These are phyloP conservation scores for Colletotrichum sp. DNA, from an alignment of 2,329 filamentous ascomycete species.

Conservation along the genomic window DNA sequence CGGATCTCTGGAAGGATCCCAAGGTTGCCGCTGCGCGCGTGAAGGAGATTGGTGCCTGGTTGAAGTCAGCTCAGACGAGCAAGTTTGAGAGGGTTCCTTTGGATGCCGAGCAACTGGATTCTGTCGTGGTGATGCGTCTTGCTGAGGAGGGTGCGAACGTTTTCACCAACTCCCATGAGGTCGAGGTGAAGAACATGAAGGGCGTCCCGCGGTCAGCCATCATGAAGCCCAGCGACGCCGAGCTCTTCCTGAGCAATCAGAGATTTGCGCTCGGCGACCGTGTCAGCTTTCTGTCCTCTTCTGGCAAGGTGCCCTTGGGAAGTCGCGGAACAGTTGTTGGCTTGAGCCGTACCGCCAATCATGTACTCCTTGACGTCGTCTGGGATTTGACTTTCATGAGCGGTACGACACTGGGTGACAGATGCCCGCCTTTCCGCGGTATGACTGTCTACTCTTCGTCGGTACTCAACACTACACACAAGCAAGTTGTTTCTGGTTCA, in stretches of 20 bases:
- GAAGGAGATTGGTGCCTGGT: conserved; percentile 92
- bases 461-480: conserved; percentile 85
- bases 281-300: conserved; percentile 89
- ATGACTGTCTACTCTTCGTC: conserved; percentile 89
- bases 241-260: conserved; percentile 88
- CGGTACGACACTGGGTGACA: conserved; percentile 87
- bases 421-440: conserved; percentile 91
- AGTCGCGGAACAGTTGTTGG: conserved; percentile 93
- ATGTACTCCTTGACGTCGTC: conserved; percentile 84
- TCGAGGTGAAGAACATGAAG: conserved; percentile 72
- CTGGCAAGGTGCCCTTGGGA: conserved; percentile 93
- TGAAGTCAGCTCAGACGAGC: conserved; percentile 90
- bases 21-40: conserved; percentile 77
- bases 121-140: conserved; percentile 81
- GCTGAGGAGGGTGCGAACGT: conserved; percentile 75
- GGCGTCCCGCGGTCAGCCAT: conserved; percentile 86
- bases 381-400: conserved; percentile 98
- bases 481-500: conserved; percentile 77
- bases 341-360: conserved; percentile 85
- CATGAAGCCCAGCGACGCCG: conserved; percentile 93
- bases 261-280: conserved; percentile 85
- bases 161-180: conserved; percentile 53
- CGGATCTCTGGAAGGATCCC: conserved; percentile 80
- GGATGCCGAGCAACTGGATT: conserved; percentile 95
- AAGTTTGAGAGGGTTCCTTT: conserved; percentile 95